phyloP scores from a whole-genome alignment of 495 filamentous ascomycete genomes.

The Thermochaetoides thermophila region DNA sequence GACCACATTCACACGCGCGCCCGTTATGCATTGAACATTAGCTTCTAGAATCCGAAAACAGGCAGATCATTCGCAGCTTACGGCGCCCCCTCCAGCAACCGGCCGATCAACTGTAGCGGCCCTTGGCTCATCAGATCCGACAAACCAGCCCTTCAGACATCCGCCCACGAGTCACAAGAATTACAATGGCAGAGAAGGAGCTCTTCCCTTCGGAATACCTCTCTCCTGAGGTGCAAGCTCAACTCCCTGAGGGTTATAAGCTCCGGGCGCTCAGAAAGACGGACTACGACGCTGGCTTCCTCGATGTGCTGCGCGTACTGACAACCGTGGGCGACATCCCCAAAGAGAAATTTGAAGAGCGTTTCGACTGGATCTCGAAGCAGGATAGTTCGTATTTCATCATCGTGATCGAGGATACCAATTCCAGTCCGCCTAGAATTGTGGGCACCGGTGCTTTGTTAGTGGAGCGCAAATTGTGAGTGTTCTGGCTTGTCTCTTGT shows the following conservation, averaged over 20 bases:
- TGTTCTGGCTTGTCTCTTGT: too few species aligned
- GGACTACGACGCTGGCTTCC: conserved; percentile 68
- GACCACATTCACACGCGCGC: too few species aligned
- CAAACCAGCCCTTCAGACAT: too few species aligned
- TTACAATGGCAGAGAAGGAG: conserved; percentile 33
- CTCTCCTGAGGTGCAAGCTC: conserved; percentile 52
- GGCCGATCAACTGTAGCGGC: too few species aligned
- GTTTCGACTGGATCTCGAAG: conserved; percentile 71
- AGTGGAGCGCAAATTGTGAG: conserved; percentile 73
- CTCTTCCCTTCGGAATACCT: conserved; percentile 71
- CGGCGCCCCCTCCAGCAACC: too few species aligned
- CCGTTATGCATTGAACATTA: too few species aligned
- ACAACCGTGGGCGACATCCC: conserved; percentile 85
- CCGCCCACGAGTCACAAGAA: too few species aligned
- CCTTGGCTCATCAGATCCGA: too few species aligned
- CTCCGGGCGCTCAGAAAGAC: conserved; percentile 63
- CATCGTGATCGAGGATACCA: conserved; percentile 63
- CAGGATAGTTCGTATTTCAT: conserved; percentile 75
- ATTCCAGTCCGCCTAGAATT: conserved; percentile 32
- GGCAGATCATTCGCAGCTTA: too few species aligned
- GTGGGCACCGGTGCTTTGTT: conserved; percentile 82
- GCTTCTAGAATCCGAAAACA: too few species aligned
- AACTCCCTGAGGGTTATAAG: conserved; percentile 65
- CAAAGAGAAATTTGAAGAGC: conserved; percentile 56
- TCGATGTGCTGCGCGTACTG: conserved; percentile 80